phyloP scores from a whole-genome alignment of 2,329 filamentous ascomycete species.

The Celoporthe dispersa region DNA sequence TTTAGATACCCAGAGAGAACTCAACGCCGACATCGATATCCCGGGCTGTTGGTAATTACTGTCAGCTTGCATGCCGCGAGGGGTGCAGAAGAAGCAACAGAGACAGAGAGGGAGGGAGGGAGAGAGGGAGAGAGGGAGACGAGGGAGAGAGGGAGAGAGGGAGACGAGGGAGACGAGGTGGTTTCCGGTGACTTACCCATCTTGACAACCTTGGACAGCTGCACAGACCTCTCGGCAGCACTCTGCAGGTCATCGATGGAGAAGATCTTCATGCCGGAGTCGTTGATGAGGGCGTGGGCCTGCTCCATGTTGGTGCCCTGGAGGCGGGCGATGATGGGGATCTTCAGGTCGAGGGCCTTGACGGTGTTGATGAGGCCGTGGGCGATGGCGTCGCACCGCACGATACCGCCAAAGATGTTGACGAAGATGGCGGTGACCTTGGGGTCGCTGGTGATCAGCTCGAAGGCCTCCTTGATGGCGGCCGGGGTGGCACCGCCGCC shows the following conservation, averaged over 20 bases:
- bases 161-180: no score
- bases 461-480: conserved; percentile 96
- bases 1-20: conserved; percentile 91
- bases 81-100: neutral
- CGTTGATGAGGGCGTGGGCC: conserved; percentile 91
- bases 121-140: neutral
- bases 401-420: conserved; percentile 99
- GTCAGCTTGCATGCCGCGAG: conserved; percentile 22
- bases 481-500: conserved; percentile 96
- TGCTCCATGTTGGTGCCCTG: conserved; percentile 98
- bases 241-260: conserved; percentile 97
- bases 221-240: conserved; percentile 96
- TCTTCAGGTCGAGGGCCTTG: conserved; percentile 91
- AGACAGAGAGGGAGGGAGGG: neutral
- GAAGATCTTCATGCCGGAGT: conserved; percentile 99
- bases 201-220: conserved; percentile 99
- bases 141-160: neutral
- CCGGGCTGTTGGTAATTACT: conserved; percentile 63
- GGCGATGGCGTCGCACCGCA: conserved; percentile 96
- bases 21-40: conserved; percentile 97
- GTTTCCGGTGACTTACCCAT: conserved; percentile 69
- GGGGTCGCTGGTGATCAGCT: conserved; percentile 96
- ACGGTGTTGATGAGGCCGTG: conserved; percentile 95
- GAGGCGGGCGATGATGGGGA: conserved; percentile 94
- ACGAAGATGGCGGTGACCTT: conserved; percentile 99